Evolutionary conservation across 129 eudicot genomes (phyloP).

Genomic region (Kitagawia praeruptora): DNA sequence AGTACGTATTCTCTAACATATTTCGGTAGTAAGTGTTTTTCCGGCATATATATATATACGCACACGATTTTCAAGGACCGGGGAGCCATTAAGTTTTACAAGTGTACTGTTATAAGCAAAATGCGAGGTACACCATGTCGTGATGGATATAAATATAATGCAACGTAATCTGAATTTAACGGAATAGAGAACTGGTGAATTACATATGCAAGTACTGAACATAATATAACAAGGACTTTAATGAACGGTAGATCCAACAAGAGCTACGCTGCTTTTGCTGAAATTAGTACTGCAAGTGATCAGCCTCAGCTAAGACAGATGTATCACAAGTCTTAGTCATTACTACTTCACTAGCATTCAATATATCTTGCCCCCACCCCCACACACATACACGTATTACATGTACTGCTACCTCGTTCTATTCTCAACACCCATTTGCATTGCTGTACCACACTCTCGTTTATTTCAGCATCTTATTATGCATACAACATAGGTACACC

Average conservation of each 20-base stretch:
- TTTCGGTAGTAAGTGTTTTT: no score
- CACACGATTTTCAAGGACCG: no score
- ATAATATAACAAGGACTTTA: background rate
- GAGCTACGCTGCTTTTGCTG: slow-evolving; percentile 1
- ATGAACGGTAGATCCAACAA: slow-evolving; percentile 1
- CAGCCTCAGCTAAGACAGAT: background rate
- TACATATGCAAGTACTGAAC: background rate
- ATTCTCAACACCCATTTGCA: background rate
- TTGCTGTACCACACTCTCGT: background rate
- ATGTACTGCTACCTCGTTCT: background rate
- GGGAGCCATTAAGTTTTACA: no score
- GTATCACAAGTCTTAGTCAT: background rate
- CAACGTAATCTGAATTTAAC: no score
- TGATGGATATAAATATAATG: background rate
- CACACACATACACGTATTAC: background rate
- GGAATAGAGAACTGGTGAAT: background rate
- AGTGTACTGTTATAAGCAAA: no score
- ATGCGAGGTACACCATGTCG: no score
- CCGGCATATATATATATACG: no score
- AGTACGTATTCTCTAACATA: no score
- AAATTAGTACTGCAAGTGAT: background rate
- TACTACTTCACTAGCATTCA: background rate
- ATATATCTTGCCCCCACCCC: slow-evolving; percentile 4
- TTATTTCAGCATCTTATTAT: background rate
- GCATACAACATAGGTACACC: background rate